Base-by-base conservation (phyloP, 495 filamentous ascomycete species). In the Penicillium steckii region DNA sequence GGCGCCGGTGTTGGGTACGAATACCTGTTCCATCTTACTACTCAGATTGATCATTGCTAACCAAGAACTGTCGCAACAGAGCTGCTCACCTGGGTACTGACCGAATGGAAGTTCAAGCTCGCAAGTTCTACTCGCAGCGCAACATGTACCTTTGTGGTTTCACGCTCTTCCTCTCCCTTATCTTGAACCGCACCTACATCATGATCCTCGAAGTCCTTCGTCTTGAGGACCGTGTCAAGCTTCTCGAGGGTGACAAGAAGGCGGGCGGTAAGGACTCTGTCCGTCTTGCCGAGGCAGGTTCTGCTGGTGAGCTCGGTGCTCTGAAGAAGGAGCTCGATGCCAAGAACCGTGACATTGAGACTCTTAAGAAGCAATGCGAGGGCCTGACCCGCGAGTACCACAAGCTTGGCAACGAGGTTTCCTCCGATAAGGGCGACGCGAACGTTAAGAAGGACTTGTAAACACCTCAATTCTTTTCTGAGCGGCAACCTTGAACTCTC, bases 121-220 rank as follows among this genome's bases (percentile, higher is more conserved):
- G 94, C 79, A 97, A 97, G 73, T 98, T 98, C 80, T 98, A 98
- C 83, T 95, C 92, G 52, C 92, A 98, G 77, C 93, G 94, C 67
- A 98, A 98, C 84, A 97, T 98, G 95, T 98, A 98, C 77, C 91
- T 98, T 49, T 97, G 95, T 75, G 94, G 94, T 61, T 98, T 98
- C 80, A 98, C 94, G 0, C 87, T 97, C 52, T 98, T 98, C 85
- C 85, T 98, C 49, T 97, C 93, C 30, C 79, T 98, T 38, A 97
- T 98, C 73, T 90, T 98, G 65, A 97, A 98, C 83, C 92, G 95
- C 66, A 97, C 95, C 61, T 97, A 97, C 79, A 86, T 84, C 64
- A 91, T 97, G 90, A 97, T 97, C 66, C 82, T 97, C 45, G 94
- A 98, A 56, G 82, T 88, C 8, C 84, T 98, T 52, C 89, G 89